Evolutionary conservation across 306 rosid species (phyloP).

Genomic region (Cyclanthera cordifolia): DNA sequence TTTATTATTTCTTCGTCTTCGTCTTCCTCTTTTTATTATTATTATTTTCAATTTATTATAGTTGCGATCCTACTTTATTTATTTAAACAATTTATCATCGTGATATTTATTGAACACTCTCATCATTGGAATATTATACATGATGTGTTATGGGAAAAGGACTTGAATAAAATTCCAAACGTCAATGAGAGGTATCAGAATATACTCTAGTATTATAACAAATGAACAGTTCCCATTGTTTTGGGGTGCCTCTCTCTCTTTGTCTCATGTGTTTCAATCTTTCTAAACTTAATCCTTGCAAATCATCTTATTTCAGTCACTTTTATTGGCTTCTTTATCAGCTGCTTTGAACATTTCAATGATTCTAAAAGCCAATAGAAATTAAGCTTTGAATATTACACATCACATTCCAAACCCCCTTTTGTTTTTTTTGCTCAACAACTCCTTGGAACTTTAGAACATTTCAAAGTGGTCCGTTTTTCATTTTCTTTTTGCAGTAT

Average conservation of each 20-base stretch:
- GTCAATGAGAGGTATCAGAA: constrained; percentile 6
- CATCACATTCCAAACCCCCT: background rate
- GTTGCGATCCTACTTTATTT: too few relatives aligned
- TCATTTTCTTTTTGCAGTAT: background rate
- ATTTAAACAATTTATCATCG: too few relatives aligned
- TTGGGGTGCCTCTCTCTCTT: background rate
- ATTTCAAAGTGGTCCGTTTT: background rate
- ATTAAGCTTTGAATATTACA: background rate
- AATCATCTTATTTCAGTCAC: background rate
- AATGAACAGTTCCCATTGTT: background rate
- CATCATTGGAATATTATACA: too few relatives aligned
- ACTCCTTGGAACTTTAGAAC: background rate
- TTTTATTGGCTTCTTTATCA: background rate
- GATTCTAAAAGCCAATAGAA: background rate
- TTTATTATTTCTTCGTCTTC: too few relatives aligned
- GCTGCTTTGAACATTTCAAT: background rate
- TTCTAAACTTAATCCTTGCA: background rate
- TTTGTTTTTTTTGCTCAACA: background rate
- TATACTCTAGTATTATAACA: background rate
- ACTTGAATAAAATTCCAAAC: too few relatives aligned
- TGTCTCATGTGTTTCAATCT: constrained; percentile 5
- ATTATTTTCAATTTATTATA: too few relatives aligned
- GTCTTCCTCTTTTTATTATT: too few relatives aligned
- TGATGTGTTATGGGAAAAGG: too few relatives aligned
- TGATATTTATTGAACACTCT: too few relatives aligned